Base-by-base conservation (phyloP, 2,329 filamentous ascomycete species). In the Fusarium protoensiforme region DNA sequence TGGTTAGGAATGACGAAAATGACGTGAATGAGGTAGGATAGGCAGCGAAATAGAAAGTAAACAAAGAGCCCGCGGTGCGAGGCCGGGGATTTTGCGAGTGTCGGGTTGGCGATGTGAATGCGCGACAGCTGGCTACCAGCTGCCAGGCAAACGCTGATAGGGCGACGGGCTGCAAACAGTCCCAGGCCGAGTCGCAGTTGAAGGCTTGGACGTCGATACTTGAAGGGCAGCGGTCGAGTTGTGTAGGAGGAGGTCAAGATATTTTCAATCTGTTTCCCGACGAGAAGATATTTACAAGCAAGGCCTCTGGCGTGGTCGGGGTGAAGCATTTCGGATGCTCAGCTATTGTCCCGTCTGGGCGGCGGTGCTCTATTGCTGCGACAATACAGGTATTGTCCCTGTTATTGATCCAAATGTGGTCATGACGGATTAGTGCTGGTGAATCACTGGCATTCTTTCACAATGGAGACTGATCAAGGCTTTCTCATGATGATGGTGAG, bases 81-180 rank as follows among this genome's bases (percentile, higher is more conserved):
- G 65, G 29, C 35, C 11, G 18, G 14, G 1, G 16, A 51, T 31
- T 51, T 46, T 33, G 16, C 2, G 41, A 36, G 5, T 29, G 38
- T 53, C 51, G 35, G 13, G 51, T 10, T 57, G 56, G n/a, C 20
- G 53, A 64, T 14, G 60, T 74, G 71, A 63, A 72, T 68, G 64
- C 33, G 46, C 35, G 64, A 54, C 71, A 73, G 63, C 67, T 68
- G 71, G 59, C 36, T n/a, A 38, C 35, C 71, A 74, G 64, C 64
- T 72, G 71, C 43, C 57, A 64, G 60, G 20, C 33, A 57, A 43
- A 53, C 53, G 46, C 57, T 65, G 33, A 36, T 59, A 68, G 73
- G 39, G 51, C 46, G 63, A 51, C 46, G 16, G 9, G 9, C 46
- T 11, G 1, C 46, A 46, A 38, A 43, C 39, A n/a, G 43, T 27